Evolutionary conservation across 495 filamentous ascomycete species (phyloP).

Genomic region (Trichoderma virens): DNA sequence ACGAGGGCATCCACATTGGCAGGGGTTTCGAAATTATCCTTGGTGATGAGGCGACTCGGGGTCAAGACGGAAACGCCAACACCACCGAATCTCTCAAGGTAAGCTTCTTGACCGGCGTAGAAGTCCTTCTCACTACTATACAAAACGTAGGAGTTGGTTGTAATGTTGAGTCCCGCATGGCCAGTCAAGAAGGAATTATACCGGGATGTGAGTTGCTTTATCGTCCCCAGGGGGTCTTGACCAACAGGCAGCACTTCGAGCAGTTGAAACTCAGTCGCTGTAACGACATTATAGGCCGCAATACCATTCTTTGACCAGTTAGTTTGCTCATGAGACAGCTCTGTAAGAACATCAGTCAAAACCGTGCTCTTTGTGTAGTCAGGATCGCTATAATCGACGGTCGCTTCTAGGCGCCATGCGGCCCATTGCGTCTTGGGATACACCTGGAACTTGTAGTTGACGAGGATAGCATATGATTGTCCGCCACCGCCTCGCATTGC

Average conservation of each 20-base stretch:
- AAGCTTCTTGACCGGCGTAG: not conserved
- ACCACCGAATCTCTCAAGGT: not conserved
- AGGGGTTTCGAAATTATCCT: not conserved
- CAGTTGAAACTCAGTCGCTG: not conserved
- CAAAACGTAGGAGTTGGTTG: not conserved
- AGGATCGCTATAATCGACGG: not conserved
- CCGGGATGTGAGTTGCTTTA: not conserved
- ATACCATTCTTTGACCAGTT: not conserved
- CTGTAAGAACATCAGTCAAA: not conserved
- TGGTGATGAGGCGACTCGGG: not conserved
- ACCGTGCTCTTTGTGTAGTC: not conserved
- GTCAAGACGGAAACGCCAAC: not conserved
- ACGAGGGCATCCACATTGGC: not conserved
- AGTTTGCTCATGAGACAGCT: not conserved
- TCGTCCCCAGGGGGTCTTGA: not conserved
- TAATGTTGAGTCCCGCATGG: not conserved
- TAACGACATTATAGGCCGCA: not conserved
- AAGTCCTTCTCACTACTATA: not conserved
- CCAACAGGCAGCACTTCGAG: not conserved
- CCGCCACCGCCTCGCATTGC: conserved; percentile 41
- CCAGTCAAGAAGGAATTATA: not conserved
- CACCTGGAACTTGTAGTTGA: conserved; percentile 15
- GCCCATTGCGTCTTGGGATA: not conserved
- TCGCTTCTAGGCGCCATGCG: not conserved
- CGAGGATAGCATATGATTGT: conserved; percentile 37